Base-by-base conservation (phyloP, 495 filamentous ascomycete genomes). In the Neurospora discreta region DNA sequence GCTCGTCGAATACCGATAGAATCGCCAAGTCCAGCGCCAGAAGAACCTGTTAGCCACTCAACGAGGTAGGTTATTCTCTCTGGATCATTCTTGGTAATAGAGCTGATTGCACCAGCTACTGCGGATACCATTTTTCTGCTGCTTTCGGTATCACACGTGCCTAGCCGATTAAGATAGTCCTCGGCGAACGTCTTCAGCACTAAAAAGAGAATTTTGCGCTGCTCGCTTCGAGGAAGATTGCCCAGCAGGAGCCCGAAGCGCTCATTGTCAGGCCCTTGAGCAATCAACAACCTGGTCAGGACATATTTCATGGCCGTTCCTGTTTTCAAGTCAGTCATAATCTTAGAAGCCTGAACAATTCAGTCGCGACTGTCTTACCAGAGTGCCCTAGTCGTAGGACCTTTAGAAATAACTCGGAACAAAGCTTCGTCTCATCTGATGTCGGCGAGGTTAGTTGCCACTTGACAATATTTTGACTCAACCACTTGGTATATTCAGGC, bases 371-470 rank as follows among this genome's bases (percentile, higher is more conserved):
- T 8, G 16, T 10, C 77, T 42, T 85, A 93, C 93, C 90, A 46
- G 85, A 82, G 81, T 95, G 91, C 5, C 93, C 94, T 71, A 98
- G 80, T 39, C 87, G 88, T 44, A 95, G 80, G 1, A 87, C 84
- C 74, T 90, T 91, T 11, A 85, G 85, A 41, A 90, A 83, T 38
- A 97, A 74, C 44, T 88, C 85, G 60, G 89, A 85, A 30, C 87
- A 84, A 40, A 87, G 78, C 72, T 87, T 90, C 30, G 80, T 79
- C 39, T 85, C 83, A 38, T 87, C 80, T 33, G 82, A 75, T 5
- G 72, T 52, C 3, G 72, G 70, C 26, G 79, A 72, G 16, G 84
- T 79, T 44, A 79, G 79, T 36, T 82, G 79, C 81, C 90, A 86
- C 26, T 81, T 71, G 16, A 84, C 84, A 46, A 94, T 84, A 75